Percentiles rank a stretch among this genome's conserved stretches.
Conservation (phyloP, 305 asterid genomes). For the Andrographis paniculata region DNA sequence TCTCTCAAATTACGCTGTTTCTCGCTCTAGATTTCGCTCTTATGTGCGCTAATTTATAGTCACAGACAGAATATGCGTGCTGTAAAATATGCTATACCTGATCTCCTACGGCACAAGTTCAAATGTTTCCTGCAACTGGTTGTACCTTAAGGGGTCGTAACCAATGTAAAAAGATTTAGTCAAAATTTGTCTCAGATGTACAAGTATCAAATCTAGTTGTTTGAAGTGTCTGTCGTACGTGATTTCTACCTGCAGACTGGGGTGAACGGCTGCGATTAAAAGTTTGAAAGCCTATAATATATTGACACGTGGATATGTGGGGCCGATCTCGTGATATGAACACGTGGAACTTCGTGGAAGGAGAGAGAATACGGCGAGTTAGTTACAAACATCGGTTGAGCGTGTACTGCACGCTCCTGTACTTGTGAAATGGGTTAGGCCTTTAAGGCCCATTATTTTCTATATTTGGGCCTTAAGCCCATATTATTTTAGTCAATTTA, state of each 20-base stretch:
- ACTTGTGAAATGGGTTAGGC: neutral
- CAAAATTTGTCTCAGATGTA: neutral
- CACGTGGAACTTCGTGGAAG: neutral
- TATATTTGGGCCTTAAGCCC: neutral
- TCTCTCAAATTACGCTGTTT: conserved; percentile 31
- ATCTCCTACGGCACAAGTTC: neutral
- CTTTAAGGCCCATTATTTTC: neutral
- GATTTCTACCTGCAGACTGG: neutral
- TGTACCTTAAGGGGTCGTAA: neutral
- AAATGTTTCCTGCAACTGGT: neutral
- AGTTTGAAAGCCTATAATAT: neutral
- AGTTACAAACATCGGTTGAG: neutral
- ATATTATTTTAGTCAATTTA: neutral
- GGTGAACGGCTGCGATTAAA: neutral
- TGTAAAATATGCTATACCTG: neutral
- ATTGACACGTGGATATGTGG: neutral
- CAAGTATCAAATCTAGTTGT: neutral
- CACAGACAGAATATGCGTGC: neutral
- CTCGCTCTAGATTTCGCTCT: conserved; percentile 24
- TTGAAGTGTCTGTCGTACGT: neutral
- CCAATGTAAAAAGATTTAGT: neutral
- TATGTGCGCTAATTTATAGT: conserved; percentile 9
- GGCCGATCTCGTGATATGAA: too few relatives aligned
- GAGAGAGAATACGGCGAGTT: neutral
- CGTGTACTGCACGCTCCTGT: neutral